Evolutionary conservation across 1,284 basidiomycete genomes (phyloP).

Genomic region (Hymenochaete sp.): DNA sequence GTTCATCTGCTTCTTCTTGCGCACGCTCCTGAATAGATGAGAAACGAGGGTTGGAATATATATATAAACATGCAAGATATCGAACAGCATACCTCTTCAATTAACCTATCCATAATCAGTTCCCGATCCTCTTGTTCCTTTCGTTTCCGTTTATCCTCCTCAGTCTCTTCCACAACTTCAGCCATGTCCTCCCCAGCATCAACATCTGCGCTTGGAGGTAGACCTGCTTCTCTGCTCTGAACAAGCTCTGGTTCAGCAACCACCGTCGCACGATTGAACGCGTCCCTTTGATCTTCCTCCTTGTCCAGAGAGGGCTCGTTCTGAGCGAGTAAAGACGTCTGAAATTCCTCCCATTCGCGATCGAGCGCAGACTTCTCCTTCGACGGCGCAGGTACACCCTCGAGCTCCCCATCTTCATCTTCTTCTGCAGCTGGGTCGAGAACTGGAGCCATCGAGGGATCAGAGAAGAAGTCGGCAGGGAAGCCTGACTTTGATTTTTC

Average conservation of each 20-base stretch:
- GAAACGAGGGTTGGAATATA: background rate
- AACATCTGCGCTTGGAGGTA: conserved; percentile 33
- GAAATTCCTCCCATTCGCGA: conserved; percentile 43
- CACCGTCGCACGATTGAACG: conserved; percentile 62
- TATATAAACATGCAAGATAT: background rate
- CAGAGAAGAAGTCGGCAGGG: conserved; percentile 73
- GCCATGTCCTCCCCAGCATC: conserved; percentile 22
- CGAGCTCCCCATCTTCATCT: conserved; percentile 32
- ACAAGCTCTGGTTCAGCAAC: conserved; percentile 55
- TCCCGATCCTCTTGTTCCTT: conserved; percentile 67
- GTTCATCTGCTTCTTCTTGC: conserved; percentile 77
- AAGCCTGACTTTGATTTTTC: conserved; percentile 30
- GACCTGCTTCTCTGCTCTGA: conserved; percentile 39
- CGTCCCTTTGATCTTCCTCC: conserved; percentile 31
- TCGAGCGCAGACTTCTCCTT: conserved; percentile 19
- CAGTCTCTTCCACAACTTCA: conserved; percentile 22
- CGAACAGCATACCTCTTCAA: conserved; percentile 44
- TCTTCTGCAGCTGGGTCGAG: conserved; percentile 30
- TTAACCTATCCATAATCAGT: conserved; percentile 69
- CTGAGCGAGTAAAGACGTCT: conserved; percentile 43
- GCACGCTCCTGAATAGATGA: conserved; percentile 41
- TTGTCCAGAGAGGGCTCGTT: conserved; percentile 20
- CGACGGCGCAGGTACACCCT: conserved; percentile 18
- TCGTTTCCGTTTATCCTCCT: conserved; percentile 30
- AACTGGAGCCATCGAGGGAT: conserved; percentile 49